Conservation (phyloP, 2,329 filamentous ascomycete genomes). For the Phaeomoniella chlamydospora region DNA sequence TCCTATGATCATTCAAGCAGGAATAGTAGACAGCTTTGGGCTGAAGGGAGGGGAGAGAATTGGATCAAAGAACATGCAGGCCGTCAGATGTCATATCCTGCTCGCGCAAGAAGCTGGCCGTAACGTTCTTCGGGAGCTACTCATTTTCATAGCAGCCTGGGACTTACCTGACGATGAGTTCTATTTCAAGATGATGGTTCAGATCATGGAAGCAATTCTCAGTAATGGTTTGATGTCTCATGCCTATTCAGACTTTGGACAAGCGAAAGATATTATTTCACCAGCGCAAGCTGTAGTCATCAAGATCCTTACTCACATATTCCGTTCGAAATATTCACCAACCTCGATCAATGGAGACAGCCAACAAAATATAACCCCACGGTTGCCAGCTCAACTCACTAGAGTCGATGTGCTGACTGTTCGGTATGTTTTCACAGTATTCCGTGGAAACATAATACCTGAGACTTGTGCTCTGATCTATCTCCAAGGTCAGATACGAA, state of each 20-base stretch:
- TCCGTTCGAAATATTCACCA: slow-evolving; percentile 47
- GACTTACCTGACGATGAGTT: slow-evolving; percentile 85
- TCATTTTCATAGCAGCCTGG: slow-evolving; percentile 96
- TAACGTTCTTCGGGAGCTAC: slow-evolving; percentile 73
- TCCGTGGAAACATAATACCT: slow-evolving; percentile 81
- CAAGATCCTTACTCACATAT: slow-evolving; percentile 80
- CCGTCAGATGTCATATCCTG: slow-evolving; percentile 77
- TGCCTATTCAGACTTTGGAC: slow-evolving; percentile 79
- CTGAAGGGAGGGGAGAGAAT: slow-evolving; percentile 46
- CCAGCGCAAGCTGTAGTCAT: slow-evolving; percentile 88
- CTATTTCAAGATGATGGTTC: slow-evolving; percentile 91
- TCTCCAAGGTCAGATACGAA: slow-evolving; percentile 77
- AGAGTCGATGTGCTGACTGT: slow-evolving; percentile 52
- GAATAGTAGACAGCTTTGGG: slow-evolving; percentile 70
- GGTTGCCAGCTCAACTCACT: slow-evolving; percentile 40
- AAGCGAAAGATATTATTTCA: slow-evolving; percentile 90
- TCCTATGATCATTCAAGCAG: slow-evolving; percentile 94
- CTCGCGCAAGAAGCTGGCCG: slow-evolving; percentile 81
- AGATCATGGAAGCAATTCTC: slow-evolving; percentile 87
- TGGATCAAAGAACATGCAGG: slow-evolving; percentile 64
- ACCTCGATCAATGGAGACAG: slow-evolving; percentile 22
- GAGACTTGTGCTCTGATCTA: slow-evolving; percentile 92
- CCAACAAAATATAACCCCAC: slow-evolving; percentile 35
- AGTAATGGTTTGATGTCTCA: slow-evolving; percentile 82
- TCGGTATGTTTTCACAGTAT: slow-evolving; percentile 85